A percentile compares a stretch with the other conserved stretches of the same genome.
phyloP scores from a whole-genome alignment of 352 stramenopile genomes.

The Achlya hypogyna region DNA sequence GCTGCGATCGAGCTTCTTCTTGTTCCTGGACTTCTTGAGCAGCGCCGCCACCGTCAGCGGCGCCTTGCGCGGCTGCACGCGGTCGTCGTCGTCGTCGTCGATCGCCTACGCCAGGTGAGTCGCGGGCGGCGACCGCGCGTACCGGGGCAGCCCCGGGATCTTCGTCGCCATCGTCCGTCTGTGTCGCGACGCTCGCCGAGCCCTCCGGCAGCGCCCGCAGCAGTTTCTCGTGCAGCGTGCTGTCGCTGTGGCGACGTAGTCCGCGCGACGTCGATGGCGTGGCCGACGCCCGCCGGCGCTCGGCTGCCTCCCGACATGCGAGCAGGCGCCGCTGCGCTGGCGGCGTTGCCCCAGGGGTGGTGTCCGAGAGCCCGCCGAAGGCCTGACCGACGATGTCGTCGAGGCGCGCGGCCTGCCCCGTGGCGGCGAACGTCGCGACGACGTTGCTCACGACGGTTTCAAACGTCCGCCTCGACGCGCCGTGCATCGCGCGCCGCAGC shows the following conservation, averaged over 20 bases:
- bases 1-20: slow-evolving; percentile 56
- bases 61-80: neutral
- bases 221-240: neutral
- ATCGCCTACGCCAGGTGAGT: neutral
- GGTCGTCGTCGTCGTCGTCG: neutral
- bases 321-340: neutral
- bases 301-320: neutral
- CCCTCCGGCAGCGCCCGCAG: neutral
- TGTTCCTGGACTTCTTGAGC: slow-evolving; percentile 49
- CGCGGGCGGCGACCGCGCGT: neutral
- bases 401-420: neutral
- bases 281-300: neutral
- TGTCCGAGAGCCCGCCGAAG: neutral
- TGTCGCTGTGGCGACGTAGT: neutral
- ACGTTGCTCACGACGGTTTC: neutral
- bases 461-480: neutral
- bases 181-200: neutral
- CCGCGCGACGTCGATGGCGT: neutral
- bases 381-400: neutral
- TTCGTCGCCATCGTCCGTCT: neutral
- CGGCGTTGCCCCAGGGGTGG: neutral
- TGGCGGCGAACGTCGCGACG: neutral
- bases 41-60: slow-evolving; percentile 46
- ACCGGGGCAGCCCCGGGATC: neutral
- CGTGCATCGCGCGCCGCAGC: neutral